A percentile compares a stretch with the other conserved stretches of the same genome.
Evolutionary conservation across 257 asterid genomes (phyloP).

Genomic region (Knoxia roxburghii): DNA sequence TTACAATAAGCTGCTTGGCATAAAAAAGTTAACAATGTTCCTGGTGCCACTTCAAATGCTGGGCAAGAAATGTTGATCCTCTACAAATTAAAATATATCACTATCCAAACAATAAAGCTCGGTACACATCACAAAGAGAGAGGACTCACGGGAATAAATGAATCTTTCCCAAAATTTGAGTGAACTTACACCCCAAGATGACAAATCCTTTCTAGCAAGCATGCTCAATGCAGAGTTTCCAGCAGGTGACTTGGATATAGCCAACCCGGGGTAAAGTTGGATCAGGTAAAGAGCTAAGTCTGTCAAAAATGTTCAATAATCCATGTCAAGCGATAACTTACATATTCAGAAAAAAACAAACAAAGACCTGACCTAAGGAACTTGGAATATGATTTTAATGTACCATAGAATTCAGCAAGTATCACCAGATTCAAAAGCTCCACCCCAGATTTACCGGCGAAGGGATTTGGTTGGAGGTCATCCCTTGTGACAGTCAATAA

Average conservation of each 20-base stretch:
- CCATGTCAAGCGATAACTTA: not conserved
- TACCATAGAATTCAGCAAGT: conserved; percentile 37
- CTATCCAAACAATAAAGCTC: not conserved
- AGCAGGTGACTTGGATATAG: conserved; percentile 24
- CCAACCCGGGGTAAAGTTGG: conserved; percentile 31
- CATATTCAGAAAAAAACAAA: not conserved
- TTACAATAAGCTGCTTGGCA: not conserved
- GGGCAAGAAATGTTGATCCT: too few relatives aligned
- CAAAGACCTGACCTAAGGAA: not conserved
- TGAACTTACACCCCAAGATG: conserved; percentile 21
- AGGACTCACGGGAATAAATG: conserved; percentile 26
- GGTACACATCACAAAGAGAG: not conserved
- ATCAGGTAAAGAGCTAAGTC: conserved; percentile 34
- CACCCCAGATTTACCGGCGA: conserved; percentile 26
- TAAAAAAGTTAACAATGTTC: not conserved
- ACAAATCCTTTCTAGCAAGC: conserved; percentile 29
- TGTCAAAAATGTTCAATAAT: conserved; percentile 1
- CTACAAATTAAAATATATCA: too few relatives aligned
- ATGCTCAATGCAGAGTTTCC: conserved; percentile 29
- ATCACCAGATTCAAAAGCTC: conserved; percentile 33
- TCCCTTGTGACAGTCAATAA: conserved; percentile 35
- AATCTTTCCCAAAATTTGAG: conserved; percentile 24
- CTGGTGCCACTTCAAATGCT: not conserved
- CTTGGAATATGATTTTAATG: not conserved
- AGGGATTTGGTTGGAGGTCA: conserved; percentile 26